Base-by-base conservation (phyloP, 495 filamentous ascomycete genomes). In the Saxispiralis lemnorum region DNA sequence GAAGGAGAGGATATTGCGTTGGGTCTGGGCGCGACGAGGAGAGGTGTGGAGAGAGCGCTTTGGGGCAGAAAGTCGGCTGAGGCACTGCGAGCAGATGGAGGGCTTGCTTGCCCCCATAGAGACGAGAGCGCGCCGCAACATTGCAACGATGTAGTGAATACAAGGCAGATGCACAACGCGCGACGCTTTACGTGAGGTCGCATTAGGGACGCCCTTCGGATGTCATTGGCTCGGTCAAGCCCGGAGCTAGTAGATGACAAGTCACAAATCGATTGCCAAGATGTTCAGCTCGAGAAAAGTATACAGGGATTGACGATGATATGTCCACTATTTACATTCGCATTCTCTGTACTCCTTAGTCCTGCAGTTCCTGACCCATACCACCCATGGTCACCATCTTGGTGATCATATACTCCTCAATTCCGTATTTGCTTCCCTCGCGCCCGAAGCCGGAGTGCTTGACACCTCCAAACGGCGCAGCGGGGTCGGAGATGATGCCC, bases 381-480 rank as follows among this genome's bases (percentile, higher is more conserved):
- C 53, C 53, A 15, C 49, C 53, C 24, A 52, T 6, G 28, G 53
- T 56, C 0, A 56, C 74, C 65, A 74, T 89, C 70, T 97, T 97
- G 35, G 79, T 82, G 40, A 73, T 63, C 56, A 79, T 70, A 60
- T 92, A 97, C 63, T 95, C 89, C 9, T 81, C 81, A 52, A 92
- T 79, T 13, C 89, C 89, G 56, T 93, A 84, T 60, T 79, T 79
- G 59, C 80, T 87, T 30, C 89, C 89, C 63, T 97, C 88, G 30
- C 87, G 62, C 15, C 89, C 88, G 51, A 95, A 95, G 3, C 88
- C 88, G 56, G 79, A 85, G 61, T 83, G 69, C 62, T 97, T 97
- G 14, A 97, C 83, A 45, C 88, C 89, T 15, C 88, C 89, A 57
- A 95, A 97, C 24, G 61, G 61, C 38, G 60, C 49, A 15, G 61